Base-by-base conservation (phyloP, 352 stramenopile species). In the Peronospora tabacina region DNA sequence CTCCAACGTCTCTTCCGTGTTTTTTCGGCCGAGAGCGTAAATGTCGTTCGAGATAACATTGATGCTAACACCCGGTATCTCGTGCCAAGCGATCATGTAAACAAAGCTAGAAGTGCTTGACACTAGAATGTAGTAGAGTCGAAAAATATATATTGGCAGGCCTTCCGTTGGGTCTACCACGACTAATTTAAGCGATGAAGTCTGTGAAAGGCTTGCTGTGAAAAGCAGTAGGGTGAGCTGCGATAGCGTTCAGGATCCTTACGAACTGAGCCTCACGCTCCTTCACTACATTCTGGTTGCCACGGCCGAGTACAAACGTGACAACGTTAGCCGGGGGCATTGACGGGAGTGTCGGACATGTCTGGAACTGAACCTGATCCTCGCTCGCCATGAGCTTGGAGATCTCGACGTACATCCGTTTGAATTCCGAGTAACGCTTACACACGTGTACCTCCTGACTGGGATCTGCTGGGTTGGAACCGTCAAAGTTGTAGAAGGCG, bases 351-450 rank as follows among this genome's bases (percentile, higher is more conserved):
- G 75, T 64, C 10, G 75, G 75, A 55, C 82, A 82, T 29, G 72
- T 76, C 51, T 69, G 47, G 45, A 82, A 82, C 59, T 83, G 82
- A 48, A 70, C 58, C 30, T 61, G 33, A 34, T 83, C 55, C 29
- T 58, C 70, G 32, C 68, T 82, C 12, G 63, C 67, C 70, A 86
- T 81, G 48, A 83, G 55, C 41, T 65, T 73, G 22, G 64, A 54
- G 16, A 87, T 54, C 41, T 75, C 50, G 0, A 44, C 56, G 53
- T 87, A 65, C 37, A 89, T 66, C 7, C 60, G 30, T 58, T 86
- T 89, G 59, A 89, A 87, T 58, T 89, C 75, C 49, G 77, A 87
- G 61, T 75, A 89, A 20, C 78, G 73, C 55, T 89, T 89, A 35
- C 66, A 71, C 30, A 86, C 51, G 49, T 69, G 66, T 2, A 74